Base-by-base conservation (phyloP, 1,284 basidiomycete genomes). In the Phenoliferia sp. region DNA sequence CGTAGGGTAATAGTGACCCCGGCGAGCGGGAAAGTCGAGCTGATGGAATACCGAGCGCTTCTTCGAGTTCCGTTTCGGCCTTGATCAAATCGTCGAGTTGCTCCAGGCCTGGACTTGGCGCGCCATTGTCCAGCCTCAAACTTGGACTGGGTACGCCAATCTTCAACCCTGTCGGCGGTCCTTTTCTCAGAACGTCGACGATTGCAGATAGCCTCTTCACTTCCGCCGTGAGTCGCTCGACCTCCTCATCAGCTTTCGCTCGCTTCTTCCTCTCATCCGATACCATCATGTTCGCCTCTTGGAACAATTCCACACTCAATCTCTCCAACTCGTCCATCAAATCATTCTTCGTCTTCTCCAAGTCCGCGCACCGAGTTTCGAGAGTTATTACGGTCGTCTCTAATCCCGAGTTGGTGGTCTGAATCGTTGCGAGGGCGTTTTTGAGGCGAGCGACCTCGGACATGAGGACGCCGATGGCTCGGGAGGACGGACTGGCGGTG, bases 231-330 rank as follows among this genome's bases (percentile, higher is more conserved):
- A 35, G 56, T 19, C 56, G 28, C 31, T 4, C 33, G 17, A 54
- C 48, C 22, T 61, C 48, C 32, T 61, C 60, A 31, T 61, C 44
- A n/a, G 50, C n/a, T 7, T 29, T 54, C 32, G 60, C 60, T 22
- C 31, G 19, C 48, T 31, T 52, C 48, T 61, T 61, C 4, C 60
- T 6, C 48, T 61, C 60, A 16, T 61, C 60, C 19, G 48, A 35
- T 3, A 60, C 76, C 66, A 77, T 73, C 7, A 68, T 72, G 59
- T 77, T 77, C 4, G 76, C 76, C 63, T 77, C 76, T 50, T 72
- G 68, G 56, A 77, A 77, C 35, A 77, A 59, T 56, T 73, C 73
- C n/a, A 75, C 72, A 32, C 71, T 74, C 17, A 77, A 29, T 29
- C 66, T 71, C 65, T 77, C 76, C n/a, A 77, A 57, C 52, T 77